Evolutionary conservation across 2,329 filamentous ascomycete genomes (phyloP).

Genomic region (Aspergillus sp.): DNA sequence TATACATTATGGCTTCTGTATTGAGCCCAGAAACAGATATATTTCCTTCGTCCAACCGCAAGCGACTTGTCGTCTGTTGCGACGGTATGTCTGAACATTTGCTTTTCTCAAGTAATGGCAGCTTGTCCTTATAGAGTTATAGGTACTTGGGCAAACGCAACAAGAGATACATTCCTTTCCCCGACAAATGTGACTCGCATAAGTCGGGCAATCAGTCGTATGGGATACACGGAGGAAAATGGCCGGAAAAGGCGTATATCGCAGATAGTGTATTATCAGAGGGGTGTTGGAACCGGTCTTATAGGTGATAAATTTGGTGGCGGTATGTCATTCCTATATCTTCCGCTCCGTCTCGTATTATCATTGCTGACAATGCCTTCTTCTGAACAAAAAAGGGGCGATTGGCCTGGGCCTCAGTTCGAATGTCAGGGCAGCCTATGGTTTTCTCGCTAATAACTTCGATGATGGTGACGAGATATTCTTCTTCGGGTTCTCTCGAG

Average conservation of each 20-base stretch:
- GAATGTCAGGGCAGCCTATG: slow-evolving; percentile 1
- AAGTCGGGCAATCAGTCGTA: slow-evolving; percentile 4
- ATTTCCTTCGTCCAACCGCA: slow-evolving; percentile 2
- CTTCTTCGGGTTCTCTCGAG: slow-evolving; percentile 2
- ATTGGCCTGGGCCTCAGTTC: slow-evolving; percentile 2
- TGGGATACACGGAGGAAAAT: neutral
- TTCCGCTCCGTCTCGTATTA: neutral
- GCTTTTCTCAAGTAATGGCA: neutral
- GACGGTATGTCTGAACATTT: slow-evolving; percentile 1
- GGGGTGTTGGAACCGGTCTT: slow-evolving; percentile 2
- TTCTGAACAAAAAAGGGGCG: neutral
- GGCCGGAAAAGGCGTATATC: slow-evolving; percentile 1
- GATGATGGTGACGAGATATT: slow-evolving; percentile 4
- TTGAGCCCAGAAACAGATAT: neutral
- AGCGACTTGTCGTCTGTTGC: slow-evolving; percentile 2
- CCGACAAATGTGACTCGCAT: slow-evolving; percentile 5
- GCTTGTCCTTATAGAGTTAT: neutral
- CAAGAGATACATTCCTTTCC: neutral
- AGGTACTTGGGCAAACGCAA: slow-evolving; percentile 2
- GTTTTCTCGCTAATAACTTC: slow-evolving; percentile 3
- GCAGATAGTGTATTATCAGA: slow-evolving; percentile 4
- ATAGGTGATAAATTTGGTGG: slow-evolving; percentile 3
- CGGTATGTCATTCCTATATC: neutral
- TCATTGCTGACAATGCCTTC: neutral
- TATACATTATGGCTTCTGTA: neutral